Evolutionary conservation across 495 filamentous ascomycete genomes (phyloP).

Genomic region (Halenospora varia): DNA sequence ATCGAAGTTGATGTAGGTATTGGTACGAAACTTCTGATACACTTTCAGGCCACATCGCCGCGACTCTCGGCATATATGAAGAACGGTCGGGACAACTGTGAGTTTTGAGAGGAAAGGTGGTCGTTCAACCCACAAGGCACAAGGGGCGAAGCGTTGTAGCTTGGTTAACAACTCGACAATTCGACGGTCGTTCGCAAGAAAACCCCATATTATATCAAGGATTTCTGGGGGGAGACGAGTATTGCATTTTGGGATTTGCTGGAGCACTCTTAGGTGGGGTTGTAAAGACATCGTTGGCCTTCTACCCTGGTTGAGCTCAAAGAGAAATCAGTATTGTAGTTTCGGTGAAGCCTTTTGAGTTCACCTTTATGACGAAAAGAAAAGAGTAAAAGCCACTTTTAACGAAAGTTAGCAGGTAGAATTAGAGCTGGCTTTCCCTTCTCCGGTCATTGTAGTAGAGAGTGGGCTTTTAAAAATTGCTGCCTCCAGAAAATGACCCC

Average conservation of each 20-base stretch:
- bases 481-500: too few species aligned
- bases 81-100: not conserved
- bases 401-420: not conserved
- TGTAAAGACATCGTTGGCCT: not conserved
- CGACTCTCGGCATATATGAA: not conserved
- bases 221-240: not conserved
- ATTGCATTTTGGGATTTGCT: not conserved
- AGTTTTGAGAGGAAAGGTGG: not conserved
- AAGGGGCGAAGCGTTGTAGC: not conserved
- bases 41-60: not conserved
- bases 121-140: not conserved
- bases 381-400: too few species aligned
- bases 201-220: not conserved
- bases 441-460: too few species aligned
- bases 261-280: not conserved
- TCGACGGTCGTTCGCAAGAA: not conserved
- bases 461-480: too few species aligned
- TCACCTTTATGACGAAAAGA: too few species aligned
- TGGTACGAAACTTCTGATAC: not conserved
- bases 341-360: not conserved
- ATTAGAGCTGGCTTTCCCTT: too few species aligned
- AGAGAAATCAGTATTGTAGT: not conserved
- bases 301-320: not conserved
- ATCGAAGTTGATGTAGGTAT: not conserved
- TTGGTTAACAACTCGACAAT: not conserved